Conservation (phyloP, 1,139 yeast genomes). For the Magnusiomyces fungicola region DNA sequence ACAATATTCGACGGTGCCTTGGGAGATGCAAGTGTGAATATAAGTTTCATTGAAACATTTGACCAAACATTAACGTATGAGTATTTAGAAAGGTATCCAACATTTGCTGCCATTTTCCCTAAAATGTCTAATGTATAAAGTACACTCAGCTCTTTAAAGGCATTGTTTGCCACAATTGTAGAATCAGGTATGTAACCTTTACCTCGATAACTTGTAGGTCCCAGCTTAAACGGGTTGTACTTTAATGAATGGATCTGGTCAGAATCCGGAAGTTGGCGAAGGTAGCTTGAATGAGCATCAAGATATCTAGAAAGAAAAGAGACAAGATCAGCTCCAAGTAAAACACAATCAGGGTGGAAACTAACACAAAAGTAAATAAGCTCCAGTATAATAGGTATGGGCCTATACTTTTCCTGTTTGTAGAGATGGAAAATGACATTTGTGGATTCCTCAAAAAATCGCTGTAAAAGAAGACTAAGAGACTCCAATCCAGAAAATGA, state of each 20-base stretch:
- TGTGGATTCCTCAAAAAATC: background rate
- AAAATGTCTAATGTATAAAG: background rate
- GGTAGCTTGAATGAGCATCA: background rate
- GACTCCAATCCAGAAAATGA: too few relatives aligned
- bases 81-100: background rate
- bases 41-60: background rate
- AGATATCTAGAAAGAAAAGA: background rate
- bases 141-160: constrained; percentile 1
- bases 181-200: background rate
- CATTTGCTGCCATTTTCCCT: background rate
- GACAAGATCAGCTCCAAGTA: background rate
- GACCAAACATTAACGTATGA: background rate
- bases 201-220: background rate
- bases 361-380: background rate
- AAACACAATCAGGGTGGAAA: background rate
- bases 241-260: background rate
- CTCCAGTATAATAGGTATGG: constrained; percentile 2
- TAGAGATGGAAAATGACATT: background rate
- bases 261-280: background rate
- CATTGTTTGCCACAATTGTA: background rate
- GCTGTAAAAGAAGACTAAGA: background rate
- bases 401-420: background rate
- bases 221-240: background rate
- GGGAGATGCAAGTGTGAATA: background rate
- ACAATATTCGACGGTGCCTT: background rate